Evolutionary conservation across 2,329 filamentous ascomycete genomes (phyloP), one percentile per base, ranked within the genome.

Genomic region (Phoma sp.): DNA sequence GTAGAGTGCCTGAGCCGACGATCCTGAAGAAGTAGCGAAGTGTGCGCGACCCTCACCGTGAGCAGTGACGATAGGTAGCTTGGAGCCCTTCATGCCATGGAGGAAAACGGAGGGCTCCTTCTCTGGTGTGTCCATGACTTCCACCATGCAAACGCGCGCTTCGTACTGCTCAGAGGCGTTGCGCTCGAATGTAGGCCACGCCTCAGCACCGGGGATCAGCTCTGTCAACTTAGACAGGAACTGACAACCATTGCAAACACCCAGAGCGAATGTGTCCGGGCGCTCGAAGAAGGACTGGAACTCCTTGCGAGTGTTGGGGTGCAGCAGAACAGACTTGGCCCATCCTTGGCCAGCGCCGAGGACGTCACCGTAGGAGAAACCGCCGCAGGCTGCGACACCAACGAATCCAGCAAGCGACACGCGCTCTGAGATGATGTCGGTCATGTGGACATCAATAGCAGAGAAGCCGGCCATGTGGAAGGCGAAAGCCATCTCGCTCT

Each of bases 401-500:
- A 88, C 87, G 74, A 97, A 97, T 59, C 87, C 88, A 36, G 87
- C 83, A 7, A 99, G 86, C 0, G 90, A 92, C 58, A 90, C 86
- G 13, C 90, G 89, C 9, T 86, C 86, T 23, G 91, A 86, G 51
- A 98, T 87, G 43, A 89, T 82, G 67, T 98, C 93, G 3, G 89
- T 95, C 95, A 99, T 98, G 81, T 97, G 93, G 1, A 98, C 89
- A 70, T 99, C 93, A 41, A 98, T 85, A 11, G 93, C 86, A 44
- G 92, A 88, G 78, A 98, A 98, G 33, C 93, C 93, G 38, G 95
- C 93, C 32, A 87, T 87, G 61, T 89, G 87, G 82, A 98, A 98
- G 43, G 93, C 92, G 70, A 96, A 98, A 1, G 95, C 95, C 91
- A 99, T 96, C 75, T 99, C 95, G n/a, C 91, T 88, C 67, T 97